A percentile compares a stretch with the other conserved stretches of the same genome.
phyloP scores from a whole-genome alignment of 129 eudicot genomes.

The Scalesia atractyloides region DNA sequence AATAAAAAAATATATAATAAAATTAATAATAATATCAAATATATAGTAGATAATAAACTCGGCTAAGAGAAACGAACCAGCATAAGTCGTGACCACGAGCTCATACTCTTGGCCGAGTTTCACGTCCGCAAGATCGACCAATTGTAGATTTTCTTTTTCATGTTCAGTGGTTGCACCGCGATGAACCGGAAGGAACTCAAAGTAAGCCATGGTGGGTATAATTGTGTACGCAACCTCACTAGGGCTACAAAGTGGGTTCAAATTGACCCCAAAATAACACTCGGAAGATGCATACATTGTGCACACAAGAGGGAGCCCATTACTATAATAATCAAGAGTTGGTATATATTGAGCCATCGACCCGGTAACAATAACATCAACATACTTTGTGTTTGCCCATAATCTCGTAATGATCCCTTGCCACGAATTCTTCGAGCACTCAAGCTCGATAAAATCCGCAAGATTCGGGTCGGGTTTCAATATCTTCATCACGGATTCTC shows the following conservation, averaged over 20 bases:
- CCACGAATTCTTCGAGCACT: conserved; percentile 58
- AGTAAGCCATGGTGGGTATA: conserved; percentile 84
- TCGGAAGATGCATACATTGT: conserved; percentile 85
- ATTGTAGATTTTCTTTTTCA: conserved; percentile 35
- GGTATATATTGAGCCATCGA: conserved; percentile 83
- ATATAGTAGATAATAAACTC: no score
- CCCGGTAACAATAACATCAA: conserved; percentile 81
- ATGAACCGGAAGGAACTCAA: conserved; percentile 70
- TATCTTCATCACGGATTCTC: conserved; percentile 44
- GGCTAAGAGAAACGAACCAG: conserved; percentile 43
- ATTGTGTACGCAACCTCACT: conserved; percentile 73
- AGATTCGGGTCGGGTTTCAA: conserved; percentile 57
- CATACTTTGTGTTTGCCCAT: conserved; percentile 81
- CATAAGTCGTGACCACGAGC: conserved; percentile 73
- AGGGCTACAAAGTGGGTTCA: conserved; percentile 70
- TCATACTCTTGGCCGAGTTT: conserved; percentile 77
- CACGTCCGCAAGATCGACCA: conserved; percentile 65
- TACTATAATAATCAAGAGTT: conserved; percentile 68
- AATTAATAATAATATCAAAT: neutral
- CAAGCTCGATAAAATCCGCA: conserved; percentile 61
- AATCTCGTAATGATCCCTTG: conserved; percentile 63
- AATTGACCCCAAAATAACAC: conserved; percentile 76
- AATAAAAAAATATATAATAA: neutral
- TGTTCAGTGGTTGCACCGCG: conserved; percentile 24
- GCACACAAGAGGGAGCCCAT: conserved; percentile 64